Base-by-base conservation (phyloP, 1,284 basidiomycete genomes). In the Schizopora paradoxa region DNA sequence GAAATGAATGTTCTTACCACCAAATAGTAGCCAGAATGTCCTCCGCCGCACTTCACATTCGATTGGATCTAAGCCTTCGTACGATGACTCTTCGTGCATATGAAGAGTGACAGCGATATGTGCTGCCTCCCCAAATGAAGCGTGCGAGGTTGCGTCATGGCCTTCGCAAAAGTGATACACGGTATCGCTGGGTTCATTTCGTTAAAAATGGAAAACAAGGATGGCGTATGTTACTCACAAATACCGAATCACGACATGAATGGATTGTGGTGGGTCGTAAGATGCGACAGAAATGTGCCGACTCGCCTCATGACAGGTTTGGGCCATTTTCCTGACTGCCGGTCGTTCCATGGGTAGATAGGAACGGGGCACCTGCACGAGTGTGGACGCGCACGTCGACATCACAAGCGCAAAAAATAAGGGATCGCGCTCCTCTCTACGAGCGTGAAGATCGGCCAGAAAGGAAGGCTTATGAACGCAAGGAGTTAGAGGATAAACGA, bases 321-420 rank as follows among this genome's bases (percentile, higher is more conserved):
- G 68, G 6, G 86, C 86, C 25, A 90, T 70, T 61, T 83, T 86
- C 40, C 86, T 74, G 19, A 89, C 86, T 28, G 83, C 76, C 18
- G 79, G 70, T 25, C 85, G 74, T 55, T 87, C 84, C 79, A 90
- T 83, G 26, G 87, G 87, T 40, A 90, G 68, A 63, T 87, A 89
- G 3, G 82, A 85, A 48, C 82, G 71, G 22, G 87, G 86, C 7
- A 89, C 80, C 62, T 90, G 86, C 7, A 91, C 85, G 8, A 92
- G 69, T 0, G 90, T 92, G 7, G 79, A 82, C 8, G 87, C 86
- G 13, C 91, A 77, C 8, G 86, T 86, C 3, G 82, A 85, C 79
- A 91, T 86, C 51, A 92, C 86, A 16, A 92, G 69, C 3, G 89
- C 84, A 57, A 89, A 90, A 68, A 91, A 92, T 11, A 88, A 73